Percentiles rank a stretch among this genome's conserved stretches.
Conservation (phyloP, 2,329 filamentous ascomycete genomes). For the Penicillium fuscoglaucum region DNA sequence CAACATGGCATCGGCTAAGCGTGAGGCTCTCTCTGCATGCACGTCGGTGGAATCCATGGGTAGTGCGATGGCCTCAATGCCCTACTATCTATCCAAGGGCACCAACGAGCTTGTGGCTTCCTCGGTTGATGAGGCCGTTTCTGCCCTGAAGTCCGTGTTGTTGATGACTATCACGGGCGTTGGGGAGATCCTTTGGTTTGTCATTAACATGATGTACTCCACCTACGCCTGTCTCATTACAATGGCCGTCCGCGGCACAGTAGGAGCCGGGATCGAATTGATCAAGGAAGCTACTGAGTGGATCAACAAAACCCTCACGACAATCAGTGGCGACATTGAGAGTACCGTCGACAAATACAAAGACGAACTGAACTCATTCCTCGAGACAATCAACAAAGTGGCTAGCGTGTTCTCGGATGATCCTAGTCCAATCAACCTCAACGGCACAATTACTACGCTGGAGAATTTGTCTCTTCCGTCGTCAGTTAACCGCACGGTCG, state of each 20-base stretch:
- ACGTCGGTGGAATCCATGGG: constrained; percentile 89
- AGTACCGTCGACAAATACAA: constrained; percentile 52
- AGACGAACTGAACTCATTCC: constrained; percentile 54
- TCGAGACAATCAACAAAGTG: constrained; percentile 58
- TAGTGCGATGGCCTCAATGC: constrained; percentile 96
- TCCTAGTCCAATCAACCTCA: constrained; percentile 64
- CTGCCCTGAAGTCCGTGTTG: constrained; percentile 76
- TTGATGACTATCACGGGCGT: constrained; percentile 77
- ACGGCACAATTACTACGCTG: constrained; percentile 63
- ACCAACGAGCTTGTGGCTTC: constrained; percentile 82
- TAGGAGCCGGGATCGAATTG: constrained; percentile 67
- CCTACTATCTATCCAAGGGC: constrained; percentile 85
- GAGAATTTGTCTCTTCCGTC: constrained; percentile 68
- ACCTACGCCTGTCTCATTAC: constrained; percentile 90
- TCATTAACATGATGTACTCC: constrained; percentile 85
- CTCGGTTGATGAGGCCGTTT: constrained; percentile 76
- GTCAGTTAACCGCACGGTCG: constrained; percentile 67
- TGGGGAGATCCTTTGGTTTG: constrained; percentile 84
- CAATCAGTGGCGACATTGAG: constrained; percentile 49
- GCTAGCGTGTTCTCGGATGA: constrained; percentile 50
- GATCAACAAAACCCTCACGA: constrained; percentile 57
- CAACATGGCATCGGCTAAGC: constrained; percentile 73
- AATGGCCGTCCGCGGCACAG: constrained; percentile 74
- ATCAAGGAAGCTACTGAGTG: constrained; percentile 61
- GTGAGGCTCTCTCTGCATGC: constrained; percentile 83